These are phyloP conservation scores for Brettanomyces sp. DNA, from an alignment of 805 yeast genomes.

Conservation along the genomic window DNA sequence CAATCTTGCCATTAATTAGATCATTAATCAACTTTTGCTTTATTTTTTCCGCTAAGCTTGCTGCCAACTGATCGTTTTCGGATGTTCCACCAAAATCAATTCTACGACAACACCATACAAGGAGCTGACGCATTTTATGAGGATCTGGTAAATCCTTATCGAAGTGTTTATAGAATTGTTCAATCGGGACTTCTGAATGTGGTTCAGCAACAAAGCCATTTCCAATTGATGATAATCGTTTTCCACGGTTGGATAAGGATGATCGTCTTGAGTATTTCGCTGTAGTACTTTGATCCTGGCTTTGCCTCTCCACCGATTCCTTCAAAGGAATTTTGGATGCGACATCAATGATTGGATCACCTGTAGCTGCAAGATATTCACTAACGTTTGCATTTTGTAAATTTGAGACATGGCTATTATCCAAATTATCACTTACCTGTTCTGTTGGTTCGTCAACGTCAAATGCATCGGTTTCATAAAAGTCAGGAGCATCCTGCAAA, in stretches of 20 bases:
- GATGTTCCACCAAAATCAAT: conserved; percentile 19
- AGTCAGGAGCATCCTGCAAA: no score
- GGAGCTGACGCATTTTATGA: conserved; percentile 58
- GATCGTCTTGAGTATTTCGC: conserved; percentile 27
- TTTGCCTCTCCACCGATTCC: background rate
- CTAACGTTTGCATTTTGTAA: background rate
- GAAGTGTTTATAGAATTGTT: conserved; percentile 52
- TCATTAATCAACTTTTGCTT: conserved; percentile 55
- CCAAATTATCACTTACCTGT: no score
- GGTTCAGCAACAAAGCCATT: conserved; percentile 64
- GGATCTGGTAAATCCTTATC: conserved; percentile 61
- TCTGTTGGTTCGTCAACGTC: no score
- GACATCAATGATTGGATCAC: background rate
- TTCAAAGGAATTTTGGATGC: conserved; percentile 1
- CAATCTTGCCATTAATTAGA: conserved; percentile 46
- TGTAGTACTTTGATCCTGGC: background rate
- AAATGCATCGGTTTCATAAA: no score
- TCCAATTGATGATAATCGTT: conserved; percentile 64
- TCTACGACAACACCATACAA: conserved; percentile 60
- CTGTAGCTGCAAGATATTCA: background rate
- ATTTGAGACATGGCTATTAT: no score
- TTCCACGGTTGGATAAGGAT: conserved; percentile 54
- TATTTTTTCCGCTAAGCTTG: conserved; percentile 31
- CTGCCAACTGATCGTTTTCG: conserved; percentile 12
- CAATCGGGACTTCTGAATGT: conserved; percentile 46